Base-by-base conservation (phyloP, 2,329 filamentous ascomycete genomes). In the Chaetomiaceae sp. region DNA sequence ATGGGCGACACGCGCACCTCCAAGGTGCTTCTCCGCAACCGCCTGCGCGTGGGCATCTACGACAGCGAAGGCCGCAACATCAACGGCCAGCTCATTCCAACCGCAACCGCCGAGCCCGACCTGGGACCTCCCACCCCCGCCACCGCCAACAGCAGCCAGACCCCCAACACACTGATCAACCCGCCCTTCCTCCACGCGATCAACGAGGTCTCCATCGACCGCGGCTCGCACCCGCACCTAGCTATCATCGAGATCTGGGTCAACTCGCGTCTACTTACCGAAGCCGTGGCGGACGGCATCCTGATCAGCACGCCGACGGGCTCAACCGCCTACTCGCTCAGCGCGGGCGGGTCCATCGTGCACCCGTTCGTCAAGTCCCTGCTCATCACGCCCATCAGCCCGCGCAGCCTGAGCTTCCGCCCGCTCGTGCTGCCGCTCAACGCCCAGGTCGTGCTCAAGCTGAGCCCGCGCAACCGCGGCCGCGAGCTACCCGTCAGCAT, bases 281-380 rank as follows among this genome's bases (percentile, higher is more conserved):
- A 95, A 64, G 91, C 88, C 1, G 90, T 95, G 11, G 91, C 90
- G 1, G 93, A 98, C 64, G 93, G 93, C 41, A 94, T 98, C 65
- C 84, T 97, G 36, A 82, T 97, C 48, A 89, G 86, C 53, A 96
- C 91, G 0, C 93, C 93, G 0, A 98, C 93, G 0, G 93, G 93
- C 3, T 94, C 87, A 33, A 98, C 93, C 0, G 93, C 93, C 0
- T 98, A 98, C 70, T 93, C 86, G 49, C 75, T 98, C n/a, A 93
- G 86, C 54, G 86, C 85, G 3, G 93, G 93, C 3, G 93, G 93
- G 1, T 87, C 84, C 57, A 97, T 98, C 56, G 86, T 97, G 33
- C 93, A 98, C 63, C 93, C 93, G 0, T 76, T 96, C 2, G 91
- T 97, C 3, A 84, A 87, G 30, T 88, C 87, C 1, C 75, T 97